Evolutionary conservation across 495 filamentous ascomycete species (phyloP).

Genomic region (Penicillium tannophilum): DNA sequence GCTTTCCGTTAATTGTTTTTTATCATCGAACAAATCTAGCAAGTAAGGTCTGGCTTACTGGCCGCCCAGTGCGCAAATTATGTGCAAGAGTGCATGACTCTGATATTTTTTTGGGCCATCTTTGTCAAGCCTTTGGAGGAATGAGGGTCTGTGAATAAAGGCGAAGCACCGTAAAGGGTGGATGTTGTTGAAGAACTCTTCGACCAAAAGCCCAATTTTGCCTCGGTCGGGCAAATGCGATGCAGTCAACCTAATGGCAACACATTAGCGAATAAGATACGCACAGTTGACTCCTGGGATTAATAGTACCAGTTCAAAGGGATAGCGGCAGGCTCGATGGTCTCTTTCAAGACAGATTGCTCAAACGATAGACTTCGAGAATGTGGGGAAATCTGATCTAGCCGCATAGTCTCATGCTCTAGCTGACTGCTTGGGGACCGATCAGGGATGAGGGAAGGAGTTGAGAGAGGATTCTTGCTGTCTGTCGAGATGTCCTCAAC

Average conservation of each 20-base stretch:
- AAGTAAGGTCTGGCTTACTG: slow-evolving; percentile 28
- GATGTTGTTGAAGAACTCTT: slow-evolving; percentile 41
- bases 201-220: slow-evolving; percentile 29
- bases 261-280: neutral
- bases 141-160: slow-evolving; percentile 40
- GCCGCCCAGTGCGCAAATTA: slow-evolving; percentile 39
- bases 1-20: neutral
- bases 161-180: slow-evolving; percentile 40
- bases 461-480: neutral
- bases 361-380: slow-evolving; percentile 5
- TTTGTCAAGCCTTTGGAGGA: slow-evolving; percentile 34
- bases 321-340: neutral
- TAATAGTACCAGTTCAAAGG: slow-evolving; percentile 15
- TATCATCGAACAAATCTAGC: neutral
- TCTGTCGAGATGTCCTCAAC: slow-evolving; percentile 8
- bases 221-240: slow-evolving; percentile 23
- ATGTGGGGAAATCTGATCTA: neutral
- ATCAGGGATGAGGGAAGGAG: neutral
- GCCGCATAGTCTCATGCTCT: neutral
- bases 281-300: neutral
- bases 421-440: neutral
- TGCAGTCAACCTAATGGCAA: slow-evolving; percentile 22
- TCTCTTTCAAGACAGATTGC: neutral
- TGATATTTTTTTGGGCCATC: slow-evolving; percentile 13
- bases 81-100: slow-evolving; percentile 31